phyloP scores from a whole-genome alignment of 805 yeast genomes.

The Priceomyces medius region DNA sequence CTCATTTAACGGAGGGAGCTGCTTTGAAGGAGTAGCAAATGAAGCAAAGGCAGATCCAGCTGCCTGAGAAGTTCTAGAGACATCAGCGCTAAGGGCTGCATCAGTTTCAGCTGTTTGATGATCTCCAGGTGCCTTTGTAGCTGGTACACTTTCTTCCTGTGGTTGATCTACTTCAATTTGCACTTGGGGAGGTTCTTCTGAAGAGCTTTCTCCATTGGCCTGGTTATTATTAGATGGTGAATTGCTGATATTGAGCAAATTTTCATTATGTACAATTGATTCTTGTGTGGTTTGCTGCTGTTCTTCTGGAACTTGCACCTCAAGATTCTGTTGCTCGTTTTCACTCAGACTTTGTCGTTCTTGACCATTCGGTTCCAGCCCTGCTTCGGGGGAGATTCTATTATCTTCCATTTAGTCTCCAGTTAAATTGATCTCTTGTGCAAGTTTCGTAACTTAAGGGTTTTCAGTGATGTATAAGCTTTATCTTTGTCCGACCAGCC shows the following conservation, averaged over 20 bases:
- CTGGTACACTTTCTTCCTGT: conserved; percentile 4
- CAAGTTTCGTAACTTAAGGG: background rate
- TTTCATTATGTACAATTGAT: background rate
- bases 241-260: background rate
- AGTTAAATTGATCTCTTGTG: background rate
- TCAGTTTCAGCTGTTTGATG: background rate
- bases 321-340: background rate
- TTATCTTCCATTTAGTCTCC: background rate
- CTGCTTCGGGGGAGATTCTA: background rate
- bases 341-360: background rate
- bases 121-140: background rate
- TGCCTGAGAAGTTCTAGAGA: background rate
- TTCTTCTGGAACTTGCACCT: background rate
- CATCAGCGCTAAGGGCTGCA: background rate
- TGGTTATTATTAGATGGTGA: background rate
- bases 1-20: conserved; percentile 42
- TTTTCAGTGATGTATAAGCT: background rate
- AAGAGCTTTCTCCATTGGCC: background rate
- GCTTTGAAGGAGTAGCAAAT: conserved; percentile 41
- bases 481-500: background rate
- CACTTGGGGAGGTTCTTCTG: background rate
- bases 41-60: conserved; percentile 6
- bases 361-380: background rate
- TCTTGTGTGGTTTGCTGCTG: background rate
- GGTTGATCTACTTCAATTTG: conserved; percentile 5